Base-by-base conservation (phyloP, 768 basidiomycete genomes). In the Kwoniella heveanensis region DNA sequence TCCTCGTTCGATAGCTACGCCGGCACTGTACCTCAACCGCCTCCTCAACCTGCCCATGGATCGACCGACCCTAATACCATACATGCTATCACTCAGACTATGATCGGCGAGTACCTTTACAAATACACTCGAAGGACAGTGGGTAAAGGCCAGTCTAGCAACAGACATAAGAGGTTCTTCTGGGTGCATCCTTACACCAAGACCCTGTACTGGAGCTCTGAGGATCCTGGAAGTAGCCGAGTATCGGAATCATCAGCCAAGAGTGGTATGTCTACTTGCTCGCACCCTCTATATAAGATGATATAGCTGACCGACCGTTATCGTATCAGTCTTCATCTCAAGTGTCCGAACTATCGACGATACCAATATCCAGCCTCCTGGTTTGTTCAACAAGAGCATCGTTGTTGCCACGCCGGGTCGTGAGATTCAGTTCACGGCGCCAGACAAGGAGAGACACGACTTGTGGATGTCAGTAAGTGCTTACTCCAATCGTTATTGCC, bases 111-210 rank as follows among this genome's bases (percentile, higher is more conserved):
- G 83, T 97, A 93, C 81, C 80, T 99, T 82, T 91, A 90, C 85
- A 98, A 98, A 83, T 97, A 99, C 81, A 97, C 95, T 9, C 85
- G 95, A 55, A 85, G 87, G 61, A 82, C 90, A 19, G 86, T 98
- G 73, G 92, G 93, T 24, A 94, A 90, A 80, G 93, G 92, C 13
- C 86, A 92, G 77, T 91, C 91, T 22, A 89, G 92, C 78, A 88
- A 86, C 78, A 83, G 94, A 55, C 96, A 99, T 81, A 88, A 87
- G 79, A 85, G 96, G 37, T 99, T 93, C 87, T 96, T 98, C 85
- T 99, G 96, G 96, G 88, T 99, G n/a, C 95, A 98, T 80, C 96
- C 96, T 21, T 99, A 98, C 78, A 98, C 94, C 44, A 92, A 91
- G 83, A 97, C 93, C 4, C 74, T 99, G 62, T 97, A 98, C 80